Conservation (phyloP, 306 rosid species). For the Inga leiocalycina region DNA sequence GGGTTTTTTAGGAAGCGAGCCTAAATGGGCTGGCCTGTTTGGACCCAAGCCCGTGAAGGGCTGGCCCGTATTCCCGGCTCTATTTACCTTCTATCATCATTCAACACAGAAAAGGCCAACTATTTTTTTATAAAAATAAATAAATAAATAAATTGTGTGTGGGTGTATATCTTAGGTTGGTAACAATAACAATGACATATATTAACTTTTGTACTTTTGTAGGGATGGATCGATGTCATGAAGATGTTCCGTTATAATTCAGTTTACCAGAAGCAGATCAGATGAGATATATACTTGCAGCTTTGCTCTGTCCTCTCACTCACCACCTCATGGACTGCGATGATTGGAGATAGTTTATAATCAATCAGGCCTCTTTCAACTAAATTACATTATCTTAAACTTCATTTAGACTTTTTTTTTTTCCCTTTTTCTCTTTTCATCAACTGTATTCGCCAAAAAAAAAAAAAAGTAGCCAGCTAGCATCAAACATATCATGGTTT, state of each 20-base stretch:
- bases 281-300: not conserved
- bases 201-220: slow-evolving; percentile 31
- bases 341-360: not conserved
- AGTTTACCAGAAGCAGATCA: slow-evolving; percentile 25
- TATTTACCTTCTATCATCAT: not conserved
- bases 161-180: not conserved
- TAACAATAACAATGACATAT: not conserved
- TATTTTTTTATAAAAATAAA: no score
- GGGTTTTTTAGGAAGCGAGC: no score
- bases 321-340: slow-evolving; percentile 25
- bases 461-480: not conserved
- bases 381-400: not conserved
- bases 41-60: no score
- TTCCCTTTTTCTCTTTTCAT: not conserved
- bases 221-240: slow-evolving; percentile 30
- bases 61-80: no score
- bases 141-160: not conserved
- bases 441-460: slow-evolving; percentile 10
- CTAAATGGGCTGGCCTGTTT: no score
- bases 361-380: slow-evolving; percentile 28
- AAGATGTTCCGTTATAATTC: slow-evolving; percentile 19
- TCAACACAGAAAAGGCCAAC: not conserved
- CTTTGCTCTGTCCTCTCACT: slow-evolving; percentile 28
- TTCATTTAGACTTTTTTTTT: not conserved
- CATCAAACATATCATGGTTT: slow-evolving; percentile 36